A percentile compares a stretch with the other conserved stretches of the same genome.
Evolutionary conservation across 2,329 filamentous ascomycete genomes (phyloP).

Genomic region (Pseudogymnoascus sp.): DNA sequence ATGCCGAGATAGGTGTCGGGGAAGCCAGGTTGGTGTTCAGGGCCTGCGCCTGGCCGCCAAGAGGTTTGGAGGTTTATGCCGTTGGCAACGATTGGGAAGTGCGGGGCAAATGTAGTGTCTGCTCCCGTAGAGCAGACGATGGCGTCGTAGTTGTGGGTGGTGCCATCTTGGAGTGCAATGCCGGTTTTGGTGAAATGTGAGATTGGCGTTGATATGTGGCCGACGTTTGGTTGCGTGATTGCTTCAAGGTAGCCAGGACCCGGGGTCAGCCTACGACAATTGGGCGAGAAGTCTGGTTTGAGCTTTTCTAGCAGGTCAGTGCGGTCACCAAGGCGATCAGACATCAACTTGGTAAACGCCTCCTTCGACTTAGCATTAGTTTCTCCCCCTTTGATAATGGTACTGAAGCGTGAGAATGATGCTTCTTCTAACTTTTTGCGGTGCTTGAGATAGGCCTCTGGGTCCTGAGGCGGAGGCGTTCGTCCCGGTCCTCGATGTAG

Average conservation of each 20-base stretch:
- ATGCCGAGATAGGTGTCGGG: constrained; percentile 12
- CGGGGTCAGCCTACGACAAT: constrained; percentile 37
- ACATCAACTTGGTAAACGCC: constrained; percentile 45
- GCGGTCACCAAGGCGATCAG: constrained; percentile 41
- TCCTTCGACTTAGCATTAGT: constrained; percentile 40
- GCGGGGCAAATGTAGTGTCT: constrained; percentile 7
- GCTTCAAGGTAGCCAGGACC: constrained; percentile 40
- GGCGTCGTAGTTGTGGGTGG: constrained; percentile 18
- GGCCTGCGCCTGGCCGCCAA: constrained; percentile 43
- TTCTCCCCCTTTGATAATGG: constrained; percentile 44
- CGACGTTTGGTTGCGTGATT: constrained; percentile 34
- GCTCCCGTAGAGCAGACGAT: constrained; percentile 26
- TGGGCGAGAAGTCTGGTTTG: constrained; percentile 39
- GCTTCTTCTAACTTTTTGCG: constrained; percentile 47
- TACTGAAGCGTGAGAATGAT: constrained; percentile 44
- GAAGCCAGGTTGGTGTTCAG: constrained; percentile 21
- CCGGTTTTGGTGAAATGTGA: constrained; percentile 26
- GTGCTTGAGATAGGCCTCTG: constrained; percentile 48
- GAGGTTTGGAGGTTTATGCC: constrained; percentile 18
- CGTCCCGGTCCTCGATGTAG: constrained; percentile 29
- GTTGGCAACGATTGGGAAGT: constrained; percentile 9
- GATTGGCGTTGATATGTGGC: constrained; percentile 32
- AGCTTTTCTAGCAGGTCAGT: constrained; percentile 47
- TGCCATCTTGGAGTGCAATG: constrained; percentile 22
- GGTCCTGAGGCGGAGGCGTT: constrained; percentile 44